Conservation (phyloP, 257 asterid genomes). For the Solanum rostratum region DNA sequence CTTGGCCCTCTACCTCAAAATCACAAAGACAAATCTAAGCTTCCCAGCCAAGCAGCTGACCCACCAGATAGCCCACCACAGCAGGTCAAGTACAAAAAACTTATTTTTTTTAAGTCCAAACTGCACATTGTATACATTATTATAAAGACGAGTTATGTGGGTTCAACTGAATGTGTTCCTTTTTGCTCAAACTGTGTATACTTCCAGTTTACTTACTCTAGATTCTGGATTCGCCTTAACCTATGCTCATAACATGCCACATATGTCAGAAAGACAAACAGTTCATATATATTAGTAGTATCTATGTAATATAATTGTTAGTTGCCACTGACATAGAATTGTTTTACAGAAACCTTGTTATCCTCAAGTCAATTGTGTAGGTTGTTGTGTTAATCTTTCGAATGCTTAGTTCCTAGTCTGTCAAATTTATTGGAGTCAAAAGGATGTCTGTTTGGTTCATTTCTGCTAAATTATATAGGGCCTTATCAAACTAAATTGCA, state of each 20-base stretch:
- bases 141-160: neutral
- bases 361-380: neutral
- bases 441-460: neutral
- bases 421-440: neutral
- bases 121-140: neutral
- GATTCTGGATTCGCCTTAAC: neutral
- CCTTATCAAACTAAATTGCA: neutral
- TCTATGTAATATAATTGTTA: neutral
- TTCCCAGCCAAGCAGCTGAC: constrained; percentile 2
- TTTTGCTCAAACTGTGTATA: neutral
- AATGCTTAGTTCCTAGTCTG: neutral
- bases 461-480: neutral
- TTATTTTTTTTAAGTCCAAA: neutral
- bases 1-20: constrained; percentile 7
- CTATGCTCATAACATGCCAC: neutral
- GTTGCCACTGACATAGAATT: neutral
- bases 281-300: neutral
- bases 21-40: constrained; percentile 11
- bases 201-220: neutral
- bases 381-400: neutral
- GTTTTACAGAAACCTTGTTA: neutral
- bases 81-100: constrained; percentile 19
- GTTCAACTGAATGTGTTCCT: neutral
- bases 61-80: constrained; percentile 7
- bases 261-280: neutral